Evolutionary conservation across 805 yeast species (phyloP), one percentile per base, ranked within the genome.

Genomic region (Candida hungchunana): DNA sequence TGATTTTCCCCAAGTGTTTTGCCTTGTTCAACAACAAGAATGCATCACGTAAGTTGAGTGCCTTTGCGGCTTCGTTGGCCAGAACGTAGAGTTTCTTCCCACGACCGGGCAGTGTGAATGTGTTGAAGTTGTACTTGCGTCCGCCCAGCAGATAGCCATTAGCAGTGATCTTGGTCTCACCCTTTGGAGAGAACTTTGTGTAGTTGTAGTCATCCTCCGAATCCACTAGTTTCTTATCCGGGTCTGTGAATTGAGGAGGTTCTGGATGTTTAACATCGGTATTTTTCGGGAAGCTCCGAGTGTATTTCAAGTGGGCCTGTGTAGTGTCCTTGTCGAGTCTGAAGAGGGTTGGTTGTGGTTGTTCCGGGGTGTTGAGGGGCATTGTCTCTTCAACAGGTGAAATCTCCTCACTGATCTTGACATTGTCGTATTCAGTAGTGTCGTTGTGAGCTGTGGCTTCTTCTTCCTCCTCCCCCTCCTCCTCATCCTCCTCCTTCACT

Each of bases 21-120:
- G 61, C 56, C 37, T 59, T 52, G 33, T 63, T 58, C 46, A 77
- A 70, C 42, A 81, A 61, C 3, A 76, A 57, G 48, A 74, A 77
- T 26, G 76, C 69, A 46, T 75, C 81, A 37, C 73, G 59, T 51
- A 64, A 59, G 26, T 60, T 53, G 32, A 74, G 53, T 17, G 60
- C 53, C 41, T 73, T 60, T 30, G 71, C 68, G 40, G 60, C 51
- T 46, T 64, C 61, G 18, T 60, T 55, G 36, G 69, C 63, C 55
- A 71, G 37, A 40, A 63, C 67, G 40, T 58, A 71, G 22, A 60
- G 48, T 31, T 51, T 58, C 26, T 50, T 43, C n/a, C 68, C 67
- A 17, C 54, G 54, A 0, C 57, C 55, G 6, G 72, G 67, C 7
- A 69, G 43, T 4, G 56, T 59, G 43, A 73, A 71, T 1, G 67